These are phyloP conservation scores for Mortierella sp. DNA, from an alignment of 371 early-diverging fungal genomes.

Conservation along the genomic window DNA sequence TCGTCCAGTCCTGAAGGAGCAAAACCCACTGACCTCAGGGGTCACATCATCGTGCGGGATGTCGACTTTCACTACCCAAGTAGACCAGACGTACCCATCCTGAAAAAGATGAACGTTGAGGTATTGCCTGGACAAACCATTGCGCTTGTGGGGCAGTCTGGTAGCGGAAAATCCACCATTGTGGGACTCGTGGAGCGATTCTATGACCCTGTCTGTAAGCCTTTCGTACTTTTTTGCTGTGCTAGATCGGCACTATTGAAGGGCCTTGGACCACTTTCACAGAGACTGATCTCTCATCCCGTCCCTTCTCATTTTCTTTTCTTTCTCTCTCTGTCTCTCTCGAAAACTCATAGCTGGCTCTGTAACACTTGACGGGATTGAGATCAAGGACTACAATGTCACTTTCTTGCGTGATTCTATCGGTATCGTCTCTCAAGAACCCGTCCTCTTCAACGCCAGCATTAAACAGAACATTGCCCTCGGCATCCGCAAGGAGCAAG, in stretches of 20 bases:
- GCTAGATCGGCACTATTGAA: too few relatives aligned
- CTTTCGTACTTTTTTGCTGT: too few relatives aligned
- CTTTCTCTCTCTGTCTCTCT: neutral
- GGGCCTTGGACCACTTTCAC: too few relatives aligned
- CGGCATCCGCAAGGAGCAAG: slow-evolving; percentile 37
- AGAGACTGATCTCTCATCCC: too few relatives aligned
- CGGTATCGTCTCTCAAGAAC: slow-evolving; percentile 71
- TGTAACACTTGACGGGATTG: slow-evolving; percentile 57
- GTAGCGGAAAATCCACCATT: slow-evolving; percentile 68
- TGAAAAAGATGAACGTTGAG: slow-evolving; percentile 62
- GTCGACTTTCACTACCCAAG: slow-evolving; percentile 65
- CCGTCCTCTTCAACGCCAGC: slow-evolving; percentile 72
- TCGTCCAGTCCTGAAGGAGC: slow-evolving; percentile 60
- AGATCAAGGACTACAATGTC: slow-evolving; percentile 61
- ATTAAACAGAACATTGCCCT: slow-evolving; percentile 62
- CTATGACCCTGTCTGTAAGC: slow-evolving; percentile 41
- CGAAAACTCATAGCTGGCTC: slow-evolving; percentile 21
- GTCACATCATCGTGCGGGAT: slow-evolving; percentile 48
- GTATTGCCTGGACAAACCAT: slow-evolving; percentile 65
- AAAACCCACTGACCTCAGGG: slow-evolving; percentile 50
- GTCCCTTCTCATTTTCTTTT: too few relatives aligned
- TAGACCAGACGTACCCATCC: slow-evolving; percentile 65
- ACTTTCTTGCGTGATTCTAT: slow-evolving; percentile 60
- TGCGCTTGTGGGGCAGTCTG: slow-evolving; percentile 67
- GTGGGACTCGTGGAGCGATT: slow-evolving; percentile 57